These are phyloP conservation scores for Epicoccum sorghinum DNA, from an alignment of 2,329 filamentous ascomycete species.

Conservation along the genomic window DNA sequence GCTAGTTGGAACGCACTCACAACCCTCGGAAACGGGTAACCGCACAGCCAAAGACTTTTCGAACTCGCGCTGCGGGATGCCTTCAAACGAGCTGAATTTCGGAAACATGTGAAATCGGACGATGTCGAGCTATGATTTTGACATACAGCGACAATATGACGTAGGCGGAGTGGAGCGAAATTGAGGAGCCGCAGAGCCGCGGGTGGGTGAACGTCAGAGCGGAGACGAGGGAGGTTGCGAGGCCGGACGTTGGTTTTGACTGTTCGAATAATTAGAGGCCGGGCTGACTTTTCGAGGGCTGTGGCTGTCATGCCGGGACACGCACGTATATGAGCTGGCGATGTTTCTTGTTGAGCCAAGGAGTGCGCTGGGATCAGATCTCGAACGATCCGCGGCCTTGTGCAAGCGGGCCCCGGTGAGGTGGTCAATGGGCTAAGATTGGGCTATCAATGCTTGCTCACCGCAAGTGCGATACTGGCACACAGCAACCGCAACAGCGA, in stretches of 20 bases:
- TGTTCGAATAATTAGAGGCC: neutral
- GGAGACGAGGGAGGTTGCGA: neutral
- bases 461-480: conserved; percentile 11
- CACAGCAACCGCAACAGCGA: neutral
- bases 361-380: conserved; percentile 30
- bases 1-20: conserved; percentile 15
- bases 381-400: conserved; percentile 26
- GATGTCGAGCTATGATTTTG: conserved; percentile 21
- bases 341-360: conserved; percentile 40
- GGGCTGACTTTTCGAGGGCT: neutral
- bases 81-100: conserved; percentile 27
- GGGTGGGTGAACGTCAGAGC: conserved; percentile 3
- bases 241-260: conserved; percentile 3
- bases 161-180: conserved; percentile 24
- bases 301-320: conserved; percentile 9
- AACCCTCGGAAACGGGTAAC: conserved; percentile 10
- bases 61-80: conserved; percentile 34
- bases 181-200: conserved; percentile 10
- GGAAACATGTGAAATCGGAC: conserved; percentile 37
- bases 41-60: conserved; percentile 37
- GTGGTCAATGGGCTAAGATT: conserved; percentile 18
- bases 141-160: conserved; percentile 33
- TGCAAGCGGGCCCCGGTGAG: conserved; percentile 18
- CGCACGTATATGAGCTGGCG: conserved; percentile 9
- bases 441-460: conserved; percentile 23